Conservation (phyloP, 2,329 filamentous ascomycete species). For the Delphinella strobiligena region DNA sequence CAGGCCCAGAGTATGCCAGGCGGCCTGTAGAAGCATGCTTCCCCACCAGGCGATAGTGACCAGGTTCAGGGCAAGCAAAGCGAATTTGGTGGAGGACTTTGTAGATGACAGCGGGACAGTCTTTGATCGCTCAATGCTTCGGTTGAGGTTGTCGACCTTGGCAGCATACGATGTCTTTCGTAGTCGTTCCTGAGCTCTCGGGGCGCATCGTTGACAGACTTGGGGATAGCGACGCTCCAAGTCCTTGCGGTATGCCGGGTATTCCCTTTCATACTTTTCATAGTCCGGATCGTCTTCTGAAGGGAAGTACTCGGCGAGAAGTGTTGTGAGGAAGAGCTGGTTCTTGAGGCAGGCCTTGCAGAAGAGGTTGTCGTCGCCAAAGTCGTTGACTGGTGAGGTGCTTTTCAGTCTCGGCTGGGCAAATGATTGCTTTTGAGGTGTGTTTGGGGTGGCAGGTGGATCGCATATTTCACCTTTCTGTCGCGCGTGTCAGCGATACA, state of each 20-base stretch:
- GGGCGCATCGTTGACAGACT: slow-evolving; percentile 71
- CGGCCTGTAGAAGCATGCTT: slow-evolving; percentile 20
- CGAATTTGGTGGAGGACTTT: slow-evolving; percentile 1
- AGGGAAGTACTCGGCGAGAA: slow-evolving; percentile 69
- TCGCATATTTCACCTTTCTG: slow-evolving; percentile 85
- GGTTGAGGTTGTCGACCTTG: slow-evolving; percentile 49
- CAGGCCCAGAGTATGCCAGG: slow-evolving; percentile 21
- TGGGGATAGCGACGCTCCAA: slow-evolving; percentile 80
- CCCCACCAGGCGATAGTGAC: slow-evolving; percentile 31
- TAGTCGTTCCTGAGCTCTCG: slow-evolving; percentile 58
- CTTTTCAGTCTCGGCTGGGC: slow-evolving; percentile 18
- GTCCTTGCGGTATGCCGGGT: slow-evolving; percentile 56
- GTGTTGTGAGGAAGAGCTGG: slow-evolving; percentile 66
- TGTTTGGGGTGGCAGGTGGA: slow-evolving; percentile 49
- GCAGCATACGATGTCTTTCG: slow-evolving; percentile 65
- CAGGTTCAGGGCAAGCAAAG: slow-evolving; percentile 17
- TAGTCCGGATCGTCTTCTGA: slow-evolving; percentile 55
- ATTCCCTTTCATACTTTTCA: slow-evolving; percentile 52
- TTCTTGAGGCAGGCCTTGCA: slow-evolving; percentile 80
- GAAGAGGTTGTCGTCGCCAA: slow-evolving; percentile 42
- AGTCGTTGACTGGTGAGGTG: slow-evolving; percentile 27
- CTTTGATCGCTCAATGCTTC: slow-evolving; percentile 19
- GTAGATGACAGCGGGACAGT: background rate
- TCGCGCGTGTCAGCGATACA: background rate
- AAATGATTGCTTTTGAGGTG: slow-evolving; percentile 35